phyloP scores from a whole-genome alignment of 2,329 filamentous ascomycete species.

The Pseudocercospora musae region DNA sequence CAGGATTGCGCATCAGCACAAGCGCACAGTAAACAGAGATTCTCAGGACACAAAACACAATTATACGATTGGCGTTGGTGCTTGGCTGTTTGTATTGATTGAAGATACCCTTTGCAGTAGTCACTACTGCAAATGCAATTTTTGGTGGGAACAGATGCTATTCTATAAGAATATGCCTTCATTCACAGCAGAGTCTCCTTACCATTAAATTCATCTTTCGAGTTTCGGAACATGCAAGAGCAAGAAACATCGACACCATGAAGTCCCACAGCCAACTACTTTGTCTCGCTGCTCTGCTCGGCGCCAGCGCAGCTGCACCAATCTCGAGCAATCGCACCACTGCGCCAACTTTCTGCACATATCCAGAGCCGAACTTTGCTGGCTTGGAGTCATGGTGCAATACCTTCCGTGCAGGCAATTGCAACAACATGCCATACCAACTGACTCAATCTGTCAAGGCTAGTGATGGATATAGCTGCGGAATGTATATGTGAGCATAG shows the following conservation, averaged over 20 bases:
- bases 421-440: not conserved
- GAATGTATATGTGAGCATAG: not conserved
- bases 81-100: slow-evolving; percentile 2
- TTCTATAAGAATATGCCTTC: not conserved
- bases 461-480: not conserved
- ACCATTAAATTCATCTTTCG: not conserved
- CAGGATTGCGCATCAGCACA: not conserved
- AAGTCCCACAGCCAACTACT: not conserved
- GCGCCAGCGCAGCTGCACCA: not conserved
- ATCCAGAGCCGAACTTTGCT: slow-evolving; percentile 1
- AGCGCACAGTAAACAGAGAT: not conserved
- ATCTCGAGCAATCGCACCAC: not conserved
- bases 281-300: not conserved
- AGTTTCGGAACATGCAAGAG: not conserved
- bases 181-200: not conserved
- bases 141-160: not conserved
- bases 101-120: slow-evolving; percentile 15
- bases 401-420: not conserved
- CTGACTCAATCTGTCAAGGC: not conserved
- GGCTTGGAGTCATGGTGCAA: not conserved
- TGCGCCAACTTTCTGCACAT: not conserved
- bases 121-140: not conserved
- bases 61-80: slow-evolving; percentile 15
- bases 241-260: not conserved
- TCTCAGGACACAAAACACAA: not conserved